These are phyloP conservation scores for Benincasa hispida DNA, from an alignment of 306 rosid genomes.

Conservation along the genomic window DNA sequence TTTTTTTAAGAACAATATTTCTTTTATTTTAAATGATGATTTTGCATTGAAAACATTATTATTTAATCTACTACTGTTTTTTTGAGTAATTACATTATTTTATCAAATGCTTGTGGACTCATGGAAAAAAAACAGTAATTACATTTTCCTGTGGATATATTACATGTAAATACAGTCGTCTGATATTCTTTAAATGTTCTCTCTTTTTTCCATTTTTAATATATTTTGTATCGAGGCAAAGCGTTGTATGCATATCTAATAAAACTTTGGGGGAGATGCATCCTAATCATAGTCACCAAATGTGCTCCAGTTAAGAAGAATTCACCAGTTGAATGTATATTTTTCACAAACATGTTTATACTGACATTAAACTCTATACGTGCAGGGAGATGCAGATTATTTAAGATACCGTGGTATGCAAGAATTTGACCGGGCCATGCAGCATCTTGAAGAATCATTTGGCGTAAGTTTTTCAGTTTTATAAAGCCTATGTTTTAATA, in stretches of 20 bases:
- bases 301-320: neutral
- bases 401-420: conserved; percentile 84
- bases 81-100: neutral
- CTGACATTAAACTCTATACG: neutral
- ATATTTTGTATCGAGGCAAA: neutral
- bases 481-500: neutral
- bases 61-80: neutral
- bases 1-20: too few relatives aligned
- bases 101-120: neutral
- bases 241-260: neutral
- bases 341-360: neutral
- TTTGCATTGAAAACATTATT: neutral
- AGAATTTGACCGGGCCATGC: conserved; percentile 96
- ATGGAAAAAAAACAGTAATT: too few relatives aligned
- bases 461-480: conserved; percentile 43
- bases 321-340: neutral
- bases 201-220: neutral
- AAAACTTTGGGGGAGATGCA: neutral
- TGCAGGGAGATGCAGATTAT: conserved; percentile 71
- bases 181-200: neutral
- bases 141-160: too few relatives aligned
- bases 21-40: neutral
- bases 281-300: neutral
- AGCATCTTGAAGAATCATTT: conserved; percentile 77
- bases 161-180: too few relatives aligned